phyloP scores from a whole-genome alignment of 306 rosid genomes.

The peach (Prunus persica) region DNA sequence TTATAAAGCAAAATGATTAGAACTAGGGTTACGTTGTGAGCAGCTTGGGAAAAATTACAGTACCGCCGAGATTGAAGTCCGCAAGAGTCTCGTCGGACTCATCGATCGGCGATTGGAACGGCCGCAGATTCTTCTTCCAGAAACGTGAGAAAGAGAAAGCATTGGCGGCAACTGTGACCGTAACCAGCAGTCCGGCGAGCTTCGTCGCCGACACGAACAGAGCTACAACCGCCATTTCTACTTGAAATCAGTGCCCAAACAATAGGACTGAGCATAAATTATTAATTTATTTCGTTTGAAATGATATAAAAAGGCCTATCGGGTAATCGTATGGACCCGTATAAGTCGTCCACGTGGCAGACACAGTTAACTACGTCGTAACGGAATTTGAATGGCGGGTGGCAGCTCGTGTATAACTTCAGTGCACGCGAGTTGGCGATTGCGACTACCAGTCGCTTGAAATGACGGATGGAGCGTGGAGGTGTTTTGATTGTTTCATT shows the following conservation, averaged over 20 bases:
- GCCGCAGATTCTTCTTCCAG: constrained; percentile 60
- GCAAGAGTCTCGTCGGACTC: constrained; percentile 73
- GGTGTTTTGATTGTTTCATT: not conserved
- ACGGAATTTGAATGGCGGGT: not conserved
- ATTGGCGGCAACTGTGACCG: constrained; percentile 72
- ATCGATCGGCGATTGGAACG: constrained; percentile 69
- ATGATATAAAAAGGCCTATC: not conserved
- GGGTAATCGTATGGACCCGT: not conserved
- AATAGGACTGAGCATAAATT: not conserved
- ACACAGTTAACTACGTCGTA: not conserved
- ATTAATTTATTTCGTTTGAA: not conserved
- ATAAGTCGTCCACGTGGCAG: not conserved
- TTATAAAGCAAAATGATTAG: not conserved
- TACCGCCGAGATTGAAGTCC: constrained; percentile 54
- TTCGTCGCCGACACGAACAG: constrained; percentile 71
- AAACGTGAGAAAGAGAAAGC: constrained; percentile 64
- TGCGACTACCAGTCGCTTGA: not conserved
- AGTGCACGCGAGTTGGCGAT: not conserved
- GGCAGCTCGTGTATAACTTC: not conserved
- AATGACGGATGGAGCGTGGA: not conserved
- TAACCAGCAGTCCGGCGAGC: constrained; percentile 63
- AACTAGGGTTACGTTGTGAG: not conserved
- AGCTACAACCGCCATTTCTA: constrained; percentile 47
- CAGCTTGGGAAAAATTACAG: not conserved
- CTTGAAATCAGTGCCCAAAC: not conserved